Base-by-base conservation (phyloP, 495 filamentous ascomycete species). In the Penicillium tannophilum region DNA sequence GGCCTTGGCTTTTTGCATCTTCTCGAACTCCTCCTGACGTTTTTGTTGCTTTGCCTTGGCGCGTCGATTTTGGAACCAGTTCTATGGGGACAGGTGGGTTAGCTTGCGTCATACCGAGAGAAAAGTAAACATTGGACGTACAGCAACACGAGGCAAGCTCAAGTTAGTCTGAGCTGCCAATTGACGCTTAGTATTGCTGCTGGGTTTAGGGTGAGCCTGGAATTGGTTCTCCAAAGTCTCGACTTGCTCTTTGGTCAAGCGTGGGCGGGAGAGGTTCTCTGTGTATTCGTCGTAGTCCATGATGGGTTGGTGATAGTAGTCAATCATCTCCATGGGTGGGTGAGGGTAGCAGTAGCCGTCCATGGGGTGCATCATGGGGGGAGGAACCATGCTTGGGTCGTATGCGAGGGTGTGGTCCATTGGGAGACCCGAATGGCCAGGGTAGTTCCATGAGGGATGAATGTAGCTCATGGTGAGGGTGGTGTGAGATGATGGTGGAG, bases 1-100 rank as follows among this genome's bases (percentile, higher is more conserved):
- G 9, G 72, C 72, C 65, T 84, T 81, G 55, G 81, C 82, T 56
- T 81, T 79, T 63, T 85, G 83, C 68, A 84, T 76, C 50, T 73
- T 74, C 65, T 78, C 77, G 72, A 69, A 86, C 65, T 91, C 87
- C 67, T 87, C 84, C 67, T 88, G 86, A 68, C 86, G 84, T 66
- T 79, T 86, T 66, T 91, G 84, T 62, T 90, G 86, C 76, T 92
- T 92, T 31, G 88, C 88, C 68, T 92, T 91, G 54, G 89, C 90
- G 41, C 91, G 86, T 52, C 91, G 82, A 69, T 94, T 95, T 70
- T 95, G 91, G 72, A 93, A 96, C 91, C 91, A 94, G 64, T 93
- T 93, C 91, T 94, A 55, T 36, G 51, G 19, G 46, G 42, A 5
- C 4, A 1, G 44, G 43, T 28, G 52, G 68, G 48, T 33, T 44